Evolutionary conservation across 169 alveolate genomes (phyloP), one percentile per base, ranked within the genome.

Genomic region (Eimeria sp.): DNA sequence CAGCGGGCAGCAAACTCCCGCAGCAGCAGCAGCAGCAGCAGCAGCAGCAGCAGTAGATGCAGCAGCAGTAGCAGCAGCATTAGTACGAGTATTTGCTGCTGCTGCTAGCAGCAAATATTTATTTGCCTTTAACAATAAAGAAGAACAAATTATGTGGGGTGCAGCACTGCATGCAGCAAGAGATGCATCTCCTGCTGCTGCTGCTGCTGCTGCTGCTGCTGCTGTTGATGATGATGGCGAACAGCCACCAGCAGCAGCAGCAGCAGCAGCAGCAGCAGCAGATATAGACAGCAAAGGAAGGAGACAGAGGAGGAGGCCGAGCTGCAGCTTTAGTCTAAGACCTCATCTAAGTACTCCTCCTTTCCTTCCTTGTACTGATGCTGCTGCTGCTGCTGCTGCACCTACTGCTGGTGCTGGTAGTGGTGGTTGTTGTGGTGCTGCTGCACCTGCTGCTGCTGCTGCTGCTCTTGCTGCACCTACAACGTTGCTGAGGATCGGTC

Each of bases 201-300:
- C 75, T 65, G 75, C 75, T 65, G 75, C 75, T 65, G 75, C 75
- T 65, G 75, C 75, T 65, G 75, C 75, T 65, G 75, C 75, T 65
- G 11, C 75, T 65, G 75, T 10, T 11, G 75, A 2, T n/a, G 75
- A 16, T 25, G 34, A 14, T 65, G 75, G 20, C 75, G 34, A 65
- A 20, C 43, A 65, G 75, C 75, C 70, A 58, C 4, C 70, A 58
- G 34, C 10, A 65, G 34, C 11, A 65, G 75, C 34, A 65, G 75
- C 75, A 65, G 30, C 13, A 65, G 75, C 75, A 65, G 75, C 43
- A 65, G 34, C 43, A n/a, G 75, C 43, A 65, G n/a, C 34, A n/a
- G 75, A n/a, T 16, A 20, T 65, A 0, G 75, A 65, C 13, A n/a
- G 75, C 43, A 65, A 65, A 65, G 34, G 34, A 3, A 11, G 75